phyloP scores from a whole-genome alignment of 768 basidiomycete species.

The Leccinum ochraceum region DNA sequence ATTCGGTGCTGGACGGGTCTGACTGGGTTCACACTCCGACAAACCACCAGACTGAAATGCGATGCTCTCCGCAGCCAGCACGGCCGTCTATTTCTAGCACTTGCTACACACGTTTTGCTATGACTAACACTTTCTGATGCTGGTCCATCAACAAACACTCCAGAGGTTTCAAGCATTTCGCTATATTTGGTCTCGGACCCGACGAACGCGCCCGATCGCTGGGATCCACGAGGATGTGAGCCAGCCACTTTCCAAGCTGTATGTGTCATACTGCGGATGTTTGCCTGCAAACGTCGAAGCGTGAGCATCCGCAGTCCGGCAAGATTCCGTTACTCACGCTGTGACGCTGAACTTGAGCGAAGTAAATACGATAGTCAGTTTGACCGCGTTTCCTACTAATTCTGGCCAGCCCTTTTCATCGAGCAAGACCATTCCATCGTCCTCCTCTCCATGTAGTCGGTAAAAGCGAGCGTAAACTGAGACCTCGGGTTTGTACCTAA shows the following conservation, averaged over 20 bases:
- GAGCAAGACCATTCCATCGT: conserved; percentile 33
- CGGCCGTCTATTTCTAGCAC: neutral
- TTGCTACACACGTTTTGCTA: conserved; percentile 2
- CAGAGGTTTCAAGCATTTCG: neutral
- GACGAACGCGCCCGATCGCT: neutral
- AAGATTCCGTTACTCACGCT: conserved; percentile 24
- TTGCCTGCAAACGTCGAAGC: conserved; percentile 18
- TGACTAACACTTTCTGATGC: conserved; percentile 5
- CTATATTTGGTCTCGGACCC: conserved; percentile 5
- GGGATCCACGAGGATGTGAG: neutral
- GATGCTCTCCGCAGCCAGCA: neutral
- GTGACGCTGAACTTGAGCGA: conserved; percentile 37
- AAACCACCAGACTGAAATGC: neutral
- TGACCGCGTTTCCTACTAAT: conserved; percentile 35
- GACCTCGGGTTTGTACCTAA: conserved; percentile 34
- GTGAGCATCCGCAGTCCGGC: conserved; percentile 6
- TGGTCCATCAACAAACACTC: too few relatives aligned
- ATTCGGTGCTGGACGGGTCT: conserved; percentile 5
- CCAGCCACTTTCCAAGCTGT: neutral
- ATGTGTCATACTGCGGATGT: conserved; percentile 25
- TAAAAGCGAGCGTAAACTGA: conserved; percentile 37
- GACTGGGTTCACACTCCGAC: conserved; percentile 27
- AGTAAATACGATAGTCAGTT: conserved; percentile 33
- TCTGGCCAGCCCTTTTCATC: conserved; percentile 36
- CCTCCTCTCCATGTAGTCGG: conserved; percentile 34